These are phyloP conservation scores for Leccinum variicolor DNA, from an alignment of 768 basidiomycete species.

Conservation along the genomic window DNA sequence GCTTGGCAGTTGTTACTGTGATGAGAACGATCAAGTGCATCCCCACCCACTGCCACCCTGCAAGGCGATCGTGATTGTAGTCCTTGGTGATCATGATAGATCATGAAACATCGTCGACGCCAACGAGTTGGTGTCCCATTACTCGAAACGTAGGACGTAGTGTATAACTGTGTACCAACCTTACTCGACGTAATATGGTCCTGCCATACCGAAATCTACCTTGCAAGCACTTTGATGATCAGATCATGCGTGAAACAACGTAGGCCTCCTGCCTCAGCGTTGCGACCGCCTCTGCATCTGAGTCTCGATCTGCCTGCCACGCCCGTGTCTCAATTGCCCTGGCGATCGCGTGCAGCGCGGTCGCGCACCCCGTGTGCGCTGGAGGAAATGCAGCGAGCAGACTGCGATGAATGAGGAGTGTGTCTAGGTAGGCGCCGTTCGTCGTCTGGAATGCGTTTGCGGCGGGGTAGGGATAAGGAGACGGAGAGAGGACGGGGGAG, in stretches of 20 bases:
- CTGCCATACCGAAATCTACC: conserved; percentile 1
- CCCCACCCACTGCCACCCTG: neutral
- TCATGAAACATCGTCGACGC: neutral
- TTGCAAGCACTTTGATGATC: conserved; percentile 8
- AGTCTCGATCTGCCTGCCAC: conserved; percentile 69
- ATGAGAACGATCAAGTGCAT: neutral
- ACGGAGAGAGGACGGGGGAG: conserved; percentile 33
- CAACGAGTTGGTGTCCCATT: neutral
- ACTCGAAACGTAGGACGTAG: neutral
- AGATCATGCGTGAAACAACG: conserved; percentile 39
- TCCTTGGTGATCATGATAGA: neutral
- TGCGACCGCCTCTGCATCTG: conserved; percentile 64
- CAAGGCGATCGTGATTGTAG: too few relatives aligned
- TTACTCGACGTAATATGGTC: neutral
- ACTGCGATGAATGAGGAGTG: conserved; percentile 75
- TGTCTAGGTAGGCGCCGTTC: conserved; percentile 73
- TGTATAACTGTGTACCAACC: neutral
- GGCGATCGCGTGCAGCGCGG: conserved; percentile 64
- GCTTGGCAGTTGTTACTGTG: neutral
- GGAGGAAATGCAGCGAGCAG: conserved; percentile 59
- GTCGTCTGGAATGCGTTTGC: conserved; percentile 46
- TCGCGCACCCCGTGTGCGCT: conserved; percentile 62
- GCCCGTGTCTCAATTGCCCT: conserved; percentile 56
- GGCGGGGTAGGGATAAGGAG: conserved; percentile 30
- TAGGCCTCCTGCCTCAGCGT: conserved; percentile 71